A percentile compares a stretch with the other conserved stretches of the same genome.
These are phyloP conservation scores for Trichoderma atrobrunneum DNA, from an alignment of 2,329 filamentous ascomycete species.

Conservation along the genomic window DNA sequence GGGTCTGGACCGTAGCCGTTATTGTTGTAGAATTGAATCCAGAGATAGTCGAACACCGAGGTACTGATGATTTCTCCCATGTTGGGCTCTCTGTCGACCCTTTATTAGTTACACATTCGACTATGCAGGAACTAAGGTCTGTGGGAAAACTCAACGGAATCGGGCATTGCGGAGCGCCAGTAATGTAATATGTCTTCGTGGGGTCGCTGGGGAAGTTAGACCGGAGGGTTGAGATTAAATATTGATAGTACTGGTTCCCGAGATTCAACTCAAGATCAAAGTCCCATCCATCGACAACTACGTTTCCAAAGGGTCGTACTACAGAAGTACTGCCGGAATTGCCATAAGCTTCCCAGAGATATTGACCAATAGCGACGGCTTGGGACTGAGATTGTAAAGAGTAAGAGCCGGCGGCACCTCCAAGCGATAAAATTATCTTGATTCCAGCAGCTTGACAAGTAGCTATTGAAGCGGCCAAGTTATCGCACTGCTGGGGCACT, in stretches of 20 bases:
- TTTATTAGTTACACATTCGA: neutral
- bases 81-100: neutral
- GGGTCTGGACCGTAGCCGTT: conserved; percentile 19
- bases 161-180: neutral
- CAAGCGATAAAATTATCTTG: neutral
- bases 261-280: neutral
- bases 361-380: neutral
- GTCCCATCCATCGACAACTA: neutral
- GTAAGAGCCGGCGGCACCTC: neutral
- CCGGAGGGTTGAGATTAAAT: neutral
- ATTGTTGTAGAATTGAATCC: conserved; percentile 50
- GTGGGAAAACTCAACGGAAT: neutral
- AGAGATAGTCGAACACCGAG: conserved; percentile 28
- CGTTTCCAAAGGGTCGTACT: neutral
- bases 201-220: neutral
- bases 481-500: neutral
- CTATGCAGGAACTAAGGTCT: neutral
- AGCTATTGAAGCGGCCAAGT: neutral
- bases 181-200: neutral
- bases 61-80: neutral
- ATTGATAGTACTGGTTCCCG: neutral
- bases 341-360: neutral
- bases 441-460: neutral
- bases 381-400: neutral
- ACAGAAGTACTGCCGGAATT: neutral